Evolutionary conservation across 2,329 filamentous ascomycete genomes (phyloP).

Genomic region (Ophiostoma populinum): DNA sequence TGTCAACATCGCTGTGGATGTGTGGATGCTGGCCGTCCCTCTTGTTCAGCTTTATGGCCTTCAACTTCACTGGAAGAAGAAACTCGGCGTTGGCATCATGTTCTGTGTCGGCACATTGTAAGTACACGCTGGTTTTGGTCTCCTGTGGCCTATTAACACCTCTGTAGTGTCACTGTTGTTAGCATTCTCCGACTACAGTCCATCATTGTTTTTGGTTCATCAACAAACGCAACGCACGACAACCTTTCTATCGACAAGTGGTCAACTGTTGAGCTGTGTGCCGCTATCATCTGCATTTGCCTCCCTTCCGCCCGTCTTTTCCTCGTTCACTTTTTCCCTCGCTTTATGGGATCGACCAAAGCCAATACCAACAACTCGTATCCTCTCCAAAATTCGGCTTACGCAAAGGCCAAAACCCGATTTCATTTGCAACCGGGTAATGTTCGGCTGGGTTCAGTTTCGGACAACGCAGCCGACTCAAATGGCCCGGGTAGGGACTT

Average conservation of each 20-base stretch:
- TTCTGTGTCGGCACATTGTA: conserved; percentile 26
- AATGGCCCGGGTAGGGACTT: neutral
- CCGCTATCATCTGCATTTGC: conserved; percentile 19
- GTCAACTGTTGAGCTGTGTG: conserved; percentile 19
- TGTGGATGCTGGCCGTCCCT: conserved; percentile 34
- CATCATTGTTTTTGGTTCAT: conserved; percentile 15
- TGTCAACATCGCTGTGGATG: conserved; percentile 34
- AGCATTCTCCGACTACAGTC: conserved; percentile 16
- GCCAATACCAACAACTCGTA: neutral
- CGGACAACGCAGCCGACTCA: neutral
- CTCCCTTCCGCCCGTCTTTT: conserved; percentile 17
- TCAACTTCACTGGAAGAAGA: conserved; percentile 28
- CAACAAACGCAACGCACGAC: conserved; percentile 17
- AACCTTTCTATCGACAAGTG: conserved; percentile 17
- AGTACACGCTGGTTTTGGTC: neutral
- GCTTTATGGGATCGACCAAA: neutral
- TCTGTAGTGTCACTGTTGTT: conserved; percentile 17
- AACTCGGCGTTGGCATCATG: conserved; percentile 28
- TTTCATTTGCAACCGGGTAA: neutral
- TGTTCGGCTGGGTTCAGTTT: neutral
- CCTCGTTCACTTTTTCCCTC: conserved; percentile 16
- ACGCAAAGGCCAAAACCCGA: no score
- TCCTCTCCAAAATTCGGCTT: neutral
- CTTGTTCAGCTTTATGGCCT: conserved; percentile 24
- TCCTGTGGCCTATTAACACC: neutral